Evolutionary conservation across 2,329 filamentous ascomycete genomes (phyloP).

Genomic region (Fusarium nygamai): DNA sequence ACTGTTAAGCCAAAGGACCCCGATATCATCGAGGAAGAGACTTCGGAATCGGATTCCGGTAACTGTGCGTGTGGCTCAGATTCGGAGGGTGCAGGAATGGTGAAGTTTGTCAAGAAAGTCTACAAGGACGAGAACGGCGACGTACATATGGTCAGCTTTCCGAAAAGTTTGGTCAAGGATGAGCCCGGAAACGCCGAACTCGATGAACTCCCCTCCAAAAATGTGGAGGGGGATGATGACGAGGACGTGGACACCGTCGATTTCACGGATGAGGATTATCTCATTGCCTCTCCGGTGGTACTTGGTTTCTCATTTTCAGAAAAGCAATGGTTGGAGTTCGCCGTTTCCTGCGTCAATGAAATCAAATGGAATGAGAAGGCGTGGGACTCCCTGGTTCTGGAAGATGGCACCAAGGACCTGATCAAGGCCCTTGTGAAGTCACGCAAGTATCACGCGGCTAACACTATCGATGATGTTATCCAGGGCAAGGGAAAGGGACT

Average conservation of each 20-base stretch:
- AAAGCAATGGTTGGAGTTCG: slow-evolving; percentile 91
- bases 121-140: slow-evolving; percentile 57
- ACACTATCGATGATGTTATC: slow-evolving; percentile 85
- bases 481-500: slow-evolving; percentile 88
- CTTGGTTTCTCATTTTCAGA: slow-evolving; percentile 88
- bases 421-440: slow-evolving; percentile 82
- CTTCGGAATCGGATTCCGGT: slow-evolving; percentile 53
- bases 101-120: slow-evolving; percentile 62
- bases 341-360: slow-evolving; percentile 79
- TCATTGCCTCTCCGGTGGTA: slow-evolving; percentile 85
- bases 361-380: slow-evolving; percentile 87
- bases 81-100: slow-evolving; percentile 54
- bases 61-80: slow-evolving; percentile 54
- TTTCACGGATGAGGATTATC: slow-evolving; percentile 84
- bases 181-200: slow-evolving; percentile 59
- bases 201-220: slow-evolving; percentile 58
- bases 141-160: slow-evolving; percentile 45
- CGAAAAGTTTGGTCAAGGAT: slow-evolving; percentile 46
- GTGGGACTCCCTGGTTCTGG: slow-evolving; percentile 82
- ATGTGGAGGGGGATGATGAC: background rate
- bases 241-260: slow-evolving; percentile 43
- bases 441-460: slow-evolving; percentile 82
- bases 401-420: slow-evolving; percentile 68
- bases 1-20: slow-evolving; percentile 77
- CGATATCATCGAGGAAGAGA: slow-evolving; percentile 63